These are phyloP conservation scores for Hydrangea macrophylla DNA, from an alignment of 148 eudicot species.

Conservation along the genomic window DNA sequence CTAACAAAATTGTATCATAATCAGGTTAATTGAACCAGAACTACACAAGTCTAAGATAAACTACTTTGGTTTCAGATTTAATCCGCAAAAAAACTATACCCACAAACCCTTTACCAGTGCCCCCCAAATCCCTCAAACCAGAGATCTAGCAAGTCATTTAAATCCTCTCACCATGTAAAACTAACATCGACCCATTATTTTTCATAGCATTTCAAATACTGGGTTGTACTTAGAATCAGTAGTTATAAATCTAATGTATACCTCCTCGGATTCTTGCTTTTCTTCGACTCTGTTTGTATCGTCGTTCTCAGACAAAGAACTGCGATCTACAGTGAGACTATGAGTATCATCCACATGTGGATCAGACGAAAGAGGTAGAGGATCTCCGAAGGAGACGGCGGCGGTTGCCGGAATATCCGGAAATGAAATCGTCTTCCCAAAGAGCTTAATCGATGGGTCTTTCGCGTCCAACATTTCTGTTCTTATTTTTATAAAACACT, in stretches of 20 bases:
- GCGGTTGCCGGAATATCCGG: not conserved
- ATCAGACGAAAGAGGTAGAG: too few species aligned
- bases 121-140: not conserved
- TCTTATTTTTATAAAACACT: too few species aligned
- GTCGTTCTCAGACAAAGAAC: too few species aligned
- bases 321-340: too few species aligned
- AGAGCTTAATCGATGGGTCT: conserved; percentile 15
- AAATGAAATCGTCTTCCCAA: conserved; percentile 16
- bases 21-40: too few species aligned
- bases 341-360: too few species aligned
- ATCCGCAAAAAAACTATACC: too few species aligned
- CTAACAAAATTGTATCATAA: too few species aligned
- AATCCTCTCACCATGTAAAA: not conserved
- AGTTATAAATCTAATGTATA: not conserved
- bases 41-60: too few species aligned
- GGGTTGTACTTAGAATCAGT: not conserved
- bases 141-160: not conserved
- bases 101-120: not conserved
- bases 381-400: too few species aligned
- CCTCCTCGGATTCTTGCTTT: not conserved
- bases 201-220: not conserved
- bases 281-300: too few species aligned
- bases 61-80: too few species aligned
- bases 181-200: not conserved
- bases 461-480: conserved; percentile 13